These are phyloP conservation scores for Poa pratensis DNA, from an alignment of 176 grass and related monocot species.

Conservation along the genomic window DNA sequence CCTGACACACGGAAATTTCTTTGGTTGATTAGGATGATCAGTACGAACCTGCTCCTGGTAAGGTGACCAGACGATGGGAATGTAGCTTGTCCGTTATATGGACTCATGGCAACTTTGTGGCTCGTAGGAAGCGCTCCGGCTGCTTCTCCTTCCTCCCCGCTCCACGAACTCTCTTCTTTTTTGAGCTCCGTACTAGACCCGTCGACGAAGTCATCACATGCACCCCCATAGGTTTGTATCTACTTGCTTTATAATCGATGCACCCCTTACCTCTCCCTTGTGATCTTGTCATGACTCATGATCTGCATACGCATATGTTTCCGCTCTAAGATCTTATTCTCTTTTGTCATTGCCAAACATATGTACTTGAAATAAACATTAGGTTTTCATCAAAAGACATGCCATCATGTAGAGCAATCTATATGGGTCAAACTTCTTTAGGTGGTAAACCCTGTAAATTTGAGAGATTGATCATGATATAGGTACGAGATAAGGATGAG, in stretches of 20 bases:
- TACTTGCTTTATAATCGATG: conserved; percentile 2
- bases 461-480: background rate
- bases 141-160: background rate
- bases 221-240: background rate
- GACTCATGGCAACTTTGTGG: background rate
- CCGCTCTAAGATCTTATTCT: background rate
- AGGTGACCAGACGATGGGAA: background rate
- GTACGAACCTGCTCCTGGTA: background rate
- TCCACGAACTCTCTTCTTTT: background rate
- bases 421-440: no score
- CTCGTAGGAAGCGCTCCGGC: background rate
- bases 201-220: background rate
- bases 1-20: background rate
- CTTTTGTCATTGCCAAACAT: background rate
- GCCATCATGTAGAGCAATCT: no score
- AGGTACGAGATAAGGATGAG: no score
- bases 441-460: background rate
- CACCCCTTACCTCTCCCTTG: background rate
- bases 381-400: no score
- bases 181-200: background rate
- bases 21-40: background rate
- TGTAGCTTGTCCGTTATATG: background rate
- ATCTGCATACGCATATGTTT: background rate
- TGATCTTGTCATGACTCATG: background rate
- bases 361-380: no score